These are phyloP conservation scores for Alternaria rosae DNA, from an alignment of 2,329 filamentous ascomycete genomes.

Conservation along the genomic window DNA sequence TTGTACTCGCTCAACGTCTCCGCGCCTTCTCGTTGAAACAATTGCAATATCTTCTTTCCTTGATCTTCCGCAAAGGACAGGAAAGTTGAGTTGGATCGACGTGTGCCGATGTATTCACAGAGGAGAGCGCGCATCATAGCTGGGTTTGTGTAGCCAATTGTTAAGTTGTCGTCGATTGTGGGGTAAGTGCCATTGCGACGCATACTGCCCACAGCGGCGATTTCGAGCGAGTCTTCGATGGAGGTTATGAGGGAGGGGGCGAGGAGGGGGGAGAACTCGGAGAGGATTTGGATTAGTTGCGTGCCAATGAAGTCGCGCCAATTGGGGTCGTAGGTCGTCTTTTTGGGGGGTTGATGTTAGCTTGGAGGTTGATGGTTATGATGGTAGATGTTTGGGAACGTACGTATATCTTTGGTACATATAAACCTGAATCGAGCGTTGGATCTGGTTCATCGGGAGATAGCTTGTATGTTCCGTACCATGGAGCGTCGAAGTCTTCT, in stretches of 20 bases:
- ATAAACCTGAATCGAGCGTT: slow-evolving; percentile 39
- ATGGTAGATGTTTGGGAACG: neutral
- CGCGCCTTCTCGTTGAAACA: slow-evolving; percentile 38
- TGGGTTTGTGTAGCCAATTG: slow-evolving; percentile 54
- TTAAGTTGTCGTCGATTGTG: slow-evolving; percentile 46
- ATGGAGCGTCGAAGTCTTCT: slow-evolving; percentile 49
- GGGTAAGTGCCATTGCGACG: slow-evolving; percentile 53
- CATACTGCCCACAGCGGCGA: slow-evolving; percentile 51
- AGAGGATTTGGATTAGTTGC: slow-evolving; percentile 48
- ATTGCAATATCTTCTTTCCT: slow-evolving; percentile 16
- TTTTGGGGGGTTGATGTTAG: neutral
- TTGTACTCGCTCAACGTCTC: slow-evolving; percentile 53
- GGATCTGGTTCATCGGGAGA: slow-evolving; percentile 52
- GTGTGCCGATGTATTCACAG: slow-evolving; percentile 54
- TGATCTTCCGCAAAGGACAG: slow-evolving; percentile 38
- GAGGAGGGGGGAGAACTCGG: slow-evolving; percentile 46
- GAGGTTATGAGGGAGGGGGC: slow-evolving; percentile 40
- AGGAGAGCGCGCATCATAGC: slow-evolving; percentile 52
- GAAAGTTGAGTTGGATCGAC: slow-evolving; percentile 48
- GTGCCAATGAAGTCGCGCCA: slow-evolving; percentile 52
- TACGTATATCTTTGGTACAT: slow-evolving; percentile 38
- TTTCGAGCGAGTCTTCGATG: slow-evolving; percentile 50
- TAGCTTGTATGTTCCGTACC: slow-evolving; percentile 54
- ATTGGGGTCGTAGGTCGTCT: slow-evolving; percentile 36
- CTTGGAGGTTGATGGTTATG: neutral